These are phyloP conservation scores for Naganishia cerealis DNA, from an alignment of 1,284 basidiomycete species.

Conservation along the genomic window DNA sequence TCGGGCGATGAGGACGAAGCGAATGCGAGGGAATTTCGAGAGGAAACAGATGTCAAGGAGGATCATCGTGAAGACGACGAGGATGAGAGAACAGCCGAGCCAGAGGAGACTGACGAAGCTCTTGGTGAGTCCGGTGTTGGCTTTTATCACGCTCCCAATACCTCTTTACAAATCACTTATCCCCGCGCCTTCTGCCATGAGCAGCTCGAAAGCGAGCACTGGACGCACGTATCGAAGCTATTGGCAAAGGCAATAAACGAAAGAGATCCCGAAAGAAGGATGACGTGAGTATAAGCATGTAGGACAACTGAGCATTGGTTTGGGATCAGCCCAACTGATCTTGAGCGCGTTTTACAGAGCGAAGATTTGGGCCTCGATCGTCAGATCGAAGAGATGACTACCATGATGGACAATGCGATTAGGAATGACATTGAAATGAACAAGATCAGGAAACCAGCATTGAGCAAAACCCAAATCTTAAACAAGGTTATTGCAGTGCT, in stretches of 20 bases:
- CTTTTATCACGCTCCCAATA: neutral
- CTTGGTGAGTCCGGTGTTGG: neutral
- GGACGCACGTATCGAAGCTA: constrained; percentile 65
- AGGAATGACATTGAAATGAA: constrained; percentile 82
- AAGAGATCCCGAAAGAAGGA: constrained; percentile 64
- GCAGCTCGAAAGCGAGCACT: constrained; percentile 41
- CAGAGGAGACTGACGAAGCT: constrained; percentile 24
- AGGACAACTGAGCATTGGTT: neutral
- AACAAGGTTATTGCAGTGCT: constrained; percentile 87
- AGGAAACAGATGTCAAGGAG: constrained; percentile 10
- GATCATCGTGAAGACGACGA: constrained; percentile 9
- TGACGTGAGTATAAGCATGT: constrained; percentile 58
- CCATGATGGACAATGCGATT: constrained; percentile 83
- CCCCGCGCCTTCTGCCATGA: neutral
- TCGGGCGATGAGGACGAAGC: constrained; percentile 1
- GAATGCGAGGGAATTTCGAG: constrained; percentile 3
- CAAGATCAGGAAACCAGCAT: constrained; percentile 76
- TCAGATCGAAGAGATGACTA: constrained; percentile 78
- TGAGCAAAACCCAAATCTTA: constrained; percentile 79
- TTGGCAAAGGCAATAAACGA: constrained; percentile 75
- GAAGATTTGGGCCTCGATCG: constrained; percentile 88
- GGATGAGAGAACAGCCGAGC: constrained; percentile 15
- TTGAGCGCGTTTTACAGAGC: constrained; percentile 45
- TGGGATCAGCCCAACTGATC: neutral
- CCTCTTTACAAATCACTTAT: neutral